phyloP scores from a whole-genome alignment of 108 stramenopile genomes.

The Tribonema minus region DNA sequence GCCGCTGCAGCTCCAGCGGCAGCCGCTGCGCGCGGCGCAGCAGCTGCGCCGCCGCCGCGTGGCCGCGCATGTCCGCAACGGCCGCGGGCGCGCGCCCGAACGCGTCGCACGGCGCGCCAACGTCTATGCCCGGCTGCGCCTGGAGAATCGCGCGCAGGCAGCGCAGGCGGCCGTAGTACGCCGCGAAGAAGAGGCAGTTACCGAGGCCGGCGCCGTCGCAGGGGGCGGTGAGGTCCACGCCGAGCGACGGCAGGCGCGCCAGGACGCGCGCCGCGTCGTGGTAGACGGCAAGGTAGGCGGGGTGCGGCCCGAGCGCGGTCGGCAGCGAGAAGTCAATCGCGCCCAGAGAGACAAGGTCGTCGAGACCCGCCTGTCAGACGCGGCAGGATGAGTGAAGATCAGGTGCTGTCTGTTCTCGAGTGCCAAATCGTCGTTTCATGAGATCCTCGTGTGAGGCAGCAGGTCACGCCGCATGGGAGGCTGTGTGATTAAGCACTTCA shows the following conservation, averaged over 20 bases:
- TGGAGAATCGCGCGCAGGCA: background rate
- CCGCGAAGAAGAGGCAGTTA: background rate
- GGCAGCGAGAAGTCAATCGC: background rate
- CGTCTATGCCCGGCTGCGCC: background rate
- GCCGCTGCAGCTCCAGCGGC: no score
- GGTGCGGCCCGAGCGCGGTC: background rate
- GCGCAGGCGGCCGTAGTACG: constrained; percentile 3
- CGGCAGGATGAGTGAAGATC: background rate
- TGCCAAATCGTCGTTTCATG: no score
- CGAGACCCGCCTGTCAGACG: background rate
- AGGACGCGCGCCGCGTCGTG: background rate
- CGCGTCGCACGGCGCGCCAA: constrained; percentile 11
- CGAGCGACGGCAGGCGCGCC: constrained; percentile 2
- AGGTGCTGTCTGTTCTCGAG: no score
- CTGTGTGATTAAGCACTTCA: no score
- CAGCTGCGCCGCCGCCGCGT: constrained; percentile 11
- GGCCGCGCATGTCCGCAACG: constrained; percentile 8
- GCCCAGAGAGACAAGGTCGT: background rate
- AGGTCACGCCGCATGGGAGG: no score
- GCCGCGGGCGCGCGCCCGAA: constrained; percentile 12
- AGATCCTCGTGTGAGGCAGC: no score
- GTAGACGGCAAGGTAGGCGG: no score
- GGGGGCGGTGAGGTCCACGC: constrained; percentile 9
- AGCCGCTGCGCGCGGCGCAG: no score
- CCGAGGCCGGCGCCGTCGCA: constrained; percentile 21